phyloP scores from a whole-genome alignment of 1,139 yeast species.

The Meyerozyma elateridarum region DNA sequence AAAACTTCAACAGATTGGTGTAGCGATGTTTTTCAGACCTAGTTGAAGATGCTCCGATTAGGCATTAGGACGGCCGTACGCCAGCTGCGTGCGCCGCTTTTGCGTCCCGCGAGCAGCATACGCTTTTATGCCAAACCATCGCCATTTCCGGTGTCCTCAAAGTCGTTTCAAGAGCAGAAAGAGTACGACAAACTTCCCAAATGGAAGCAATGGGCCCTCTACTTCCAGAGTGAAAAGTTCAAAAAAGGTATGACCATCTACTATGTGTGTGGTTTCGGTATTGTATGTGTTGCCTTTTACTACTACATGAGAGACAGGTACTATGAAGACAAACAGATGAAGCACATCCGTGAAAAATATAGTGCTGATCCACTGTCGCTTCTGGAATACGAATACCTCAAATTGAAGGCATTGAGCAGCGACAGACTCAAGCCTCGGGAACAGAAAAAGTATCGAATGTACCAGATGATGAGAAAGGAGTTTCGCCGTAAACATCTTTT shows the following conservation, averaged over 20 bases:
- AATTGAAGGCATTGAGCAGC: conserved; percentile 49
- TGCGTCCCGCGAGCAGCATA: neutral
- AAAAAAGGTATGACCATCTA: conserved; percentile 40
- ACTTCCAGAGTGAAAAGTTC: conserved; percentile 34
- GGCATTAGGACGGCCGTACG: no score
- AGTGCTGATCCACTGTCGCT: conserved; percentile 33
- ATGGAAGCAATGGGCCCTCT: conserved; percentile 38
- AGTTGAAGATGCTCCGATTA: neutral
- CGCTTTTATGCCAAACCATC: conserved; percentile 10
- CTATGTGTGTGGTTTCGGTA: conserved; percentile 54
- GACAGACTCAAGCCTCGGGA: conserved; percentile 55
- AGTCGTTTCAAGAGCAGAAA: conserved; percentile 16
- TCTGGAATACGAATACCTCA: conserved; percentile 59
- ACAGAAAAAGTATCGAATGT: conserved; percentile 47
- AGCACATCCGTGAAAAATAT: conserved; percentile 40
- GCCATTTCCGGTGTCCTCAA: conserved; percentile 12
- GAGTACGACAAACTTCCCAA: conserved; percentile 26
- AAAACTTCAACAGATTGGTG: no score
- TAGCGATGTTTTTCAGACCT: no score
- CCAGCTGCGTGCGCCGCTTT: neutral
- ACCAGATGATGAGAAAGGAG: conserved; percentile 50
- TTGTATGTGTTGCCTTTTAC: conserved; percentile 55
- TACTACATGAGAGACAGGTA: conserved; percentile 65
- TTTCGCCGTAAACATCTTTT: conserved; percentile 43
- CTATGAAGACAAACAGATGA: conserved; percentile 59